These are phyloP conservation scores for Agaricus sinodeliciosus DNA, from an alignment of 768 basidiomycete genomes.

Conservation along the genomic window DNA sequence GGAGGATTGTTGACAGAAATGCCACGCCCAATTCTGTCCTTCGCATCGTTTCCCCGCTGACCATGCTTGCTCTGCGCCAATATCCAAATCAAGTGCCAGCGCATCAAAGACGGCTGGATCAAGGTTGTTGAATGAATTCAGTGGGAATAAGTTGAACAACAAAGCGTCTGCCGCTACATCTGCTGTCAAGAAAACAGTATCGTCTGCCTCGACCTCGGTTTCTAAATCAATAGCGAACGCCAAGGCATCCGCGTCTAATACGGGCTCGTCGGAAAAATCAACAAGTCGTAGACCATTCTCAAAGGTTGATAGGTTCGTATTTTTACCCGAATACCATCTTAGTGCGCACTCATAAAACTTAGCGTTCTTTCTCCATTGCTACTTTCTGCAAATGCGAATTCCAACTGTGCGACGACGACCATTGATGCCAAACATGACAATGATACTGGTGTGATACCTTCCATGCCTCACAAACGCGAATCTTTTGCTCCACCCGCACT, in stretches of 20 bases:
- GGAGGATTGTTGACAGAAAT: constrained; percentile 39
- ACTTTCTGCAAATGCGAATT: constrained; percentile 14
- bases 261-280: constrained; percentile 15
- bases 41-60: constrained; percentile 74
- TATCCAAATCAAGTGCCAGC: constrained; percentile 13
- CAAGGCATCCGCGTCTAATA: constrained; percentile 14
- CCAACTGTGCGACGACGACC: constrained; percentile 8
- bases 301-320: constrained; percentile 61
- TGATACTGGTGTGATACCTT: constrained; percentile 25
- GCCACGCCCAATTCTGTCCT: constrained; percentile 67
- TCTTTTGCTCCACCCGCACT: constrained; percentile 65
- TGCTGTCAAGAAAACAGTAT: constrained; percentile 13
- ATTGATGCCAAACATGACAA: constrained; percentile 17
- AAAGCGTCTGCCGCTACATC: constrained; percentile 29
- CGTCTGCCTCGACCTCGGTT: constrained; percentile 15
- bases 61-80: constrained; percentile 44
- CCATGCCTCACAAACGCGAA: constrained; percentile 27
- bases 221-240: constrained; percentile 25
- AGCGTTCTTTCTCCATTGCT: constrained; percentile 32
- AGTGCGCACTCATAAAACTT: constrained; percentile 63
- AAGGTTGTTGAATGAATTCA: constrained; percentile 26
- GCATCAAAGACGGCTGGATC: constrained; percentile 12
- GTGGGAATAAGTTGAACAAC: constrained; percentile 33
- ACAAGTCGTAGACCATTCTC: constrained; percentile 30
- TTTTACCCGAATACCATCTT: constrained; percentile 17